phyloP scores from a whole-genome alignment of 768 basidiomycete species.

The Suillus subalutaceus region DNA sequence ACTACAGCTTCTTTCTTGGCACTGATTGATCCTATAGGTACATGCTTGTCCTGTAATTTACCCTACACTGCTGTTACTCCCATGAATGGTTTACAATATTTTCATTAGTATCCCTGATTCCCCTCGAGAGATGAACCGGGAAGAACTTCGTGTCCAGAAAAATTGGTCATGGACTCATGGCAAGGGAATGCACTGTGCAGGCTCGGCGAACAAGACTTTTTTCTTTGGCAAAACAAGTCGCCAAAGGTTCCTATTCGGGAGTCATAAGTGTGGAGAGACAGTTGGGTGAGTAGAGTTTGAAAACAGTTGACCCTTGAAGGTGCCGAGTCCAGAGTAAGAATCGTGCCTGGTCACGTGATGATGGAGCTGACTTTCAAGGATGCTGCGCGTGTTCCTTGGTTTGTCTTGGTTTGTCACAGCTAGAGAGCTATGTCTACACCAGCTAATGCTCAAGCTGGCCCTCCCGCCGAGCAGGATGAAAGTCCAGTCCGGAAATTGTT shows the following conservation, averaged over 20 bases:
- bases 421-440: constrained; percentile 27
- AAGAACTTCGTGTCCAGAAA: neutral
- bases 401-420: constrained; percentile 6
- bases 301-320: too few relatives aligned
- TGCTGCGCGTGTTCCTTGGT: constrained; percentile 2
- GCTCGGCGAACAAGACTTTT: too few relatives aligned
- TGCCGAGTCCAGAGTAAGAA: neutral
- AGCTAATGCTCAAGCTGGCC: constrained; percentile 22
- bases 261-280: too few relatives aligned
- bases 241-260: too few relatives aligned
- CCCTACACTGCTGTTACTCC: neutral
- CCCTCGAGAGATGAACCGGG: neutral
- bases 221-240: too few relatives aligned
- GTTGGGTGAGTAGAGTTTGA: too few relatives aligned
- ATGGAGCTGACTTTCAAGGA: neutral
- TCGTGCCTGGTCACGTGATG: constrained; percentile 4
- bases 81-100: neutral
- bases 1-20: neutral
- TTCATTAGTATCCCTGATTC: neutral
- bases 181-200: too few relatives aligned
- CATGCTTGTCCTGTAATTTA: neutral
- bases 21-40: neutral
- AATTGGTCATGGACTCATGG: too few relatives aligned
- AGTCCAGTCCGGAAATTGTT: constrained; percentile 40
- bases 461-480: constrained; percentile 34